Evolutionary conservation across 2,329 filamentous ascomycete genomes (phyloP).

Genomic region (Colletotrichum plurivorum): DNA sequence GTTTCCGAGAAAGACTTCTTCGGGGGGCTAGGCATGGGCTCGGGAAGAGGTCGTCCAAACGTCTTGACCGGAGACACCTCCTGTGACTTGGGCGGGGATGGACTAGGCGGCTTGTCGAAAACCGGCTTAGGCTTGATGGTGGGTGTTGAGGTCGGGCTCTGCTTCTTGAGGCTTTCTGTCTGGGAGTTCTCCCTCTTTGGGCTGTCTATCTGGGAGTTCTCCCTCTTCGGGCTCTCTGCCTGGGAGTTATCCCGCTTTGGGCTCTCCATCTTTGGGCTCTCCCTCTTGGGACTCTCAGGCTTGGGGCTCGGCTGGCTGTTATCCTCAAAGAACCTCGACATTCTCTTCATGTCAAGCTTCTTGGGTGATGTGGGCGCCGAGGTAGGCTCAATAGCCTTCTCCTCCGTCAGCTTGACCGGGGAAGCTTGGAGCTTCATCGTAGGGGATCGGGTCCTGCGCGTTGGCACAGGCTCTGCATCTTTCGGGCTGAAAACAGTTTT

Average conservation of each 20-base stretch:
- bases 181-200: constrained; percentile 9
- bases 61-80: constrained; percentile 54
- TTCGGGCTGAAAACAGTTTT: constrained; percentile 27
- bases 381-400: constrained; percentile 49
- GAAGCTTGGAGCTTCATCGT: constrained; percentile 38
- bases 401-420: constrained; percentile 35
- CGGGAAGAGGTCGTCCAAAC: constrained; percentile 48
- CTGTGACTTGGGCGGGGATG: constrained; percentile 30
- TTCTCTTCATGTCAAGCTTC: constrained; percentile 71
- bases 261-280: constrained; percentile 26
- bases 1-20: constrained; percentile 42
- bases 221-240: constrained; percentile 9
- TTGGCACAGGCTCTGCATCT: constrained; percentile 29
- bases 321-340: constrained; percentile 71
- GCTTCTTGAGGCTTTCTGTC: constrained; percentile 41
- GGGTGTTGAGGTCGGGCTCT: constrained; percentile 30
- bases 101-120: constrained; percentile 35
- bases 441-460: constrained; percentile 36
- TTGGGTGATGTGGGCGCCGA: constrained; percentile 66
- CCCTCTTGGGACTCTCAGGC: constrained; percentile 36
- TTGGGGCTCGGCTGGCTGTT: constrained; percentile 46
- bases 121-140: constrained; percentile 36
- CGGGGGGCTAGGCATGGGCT: constrained; percentile 44
- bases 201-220: constrained; percentile 10
- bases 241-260: neutral